Evolutionary conservation across 176 grass and related monocot genomes (phyloP).

Genomic region (Juncus effusus): DNA sequence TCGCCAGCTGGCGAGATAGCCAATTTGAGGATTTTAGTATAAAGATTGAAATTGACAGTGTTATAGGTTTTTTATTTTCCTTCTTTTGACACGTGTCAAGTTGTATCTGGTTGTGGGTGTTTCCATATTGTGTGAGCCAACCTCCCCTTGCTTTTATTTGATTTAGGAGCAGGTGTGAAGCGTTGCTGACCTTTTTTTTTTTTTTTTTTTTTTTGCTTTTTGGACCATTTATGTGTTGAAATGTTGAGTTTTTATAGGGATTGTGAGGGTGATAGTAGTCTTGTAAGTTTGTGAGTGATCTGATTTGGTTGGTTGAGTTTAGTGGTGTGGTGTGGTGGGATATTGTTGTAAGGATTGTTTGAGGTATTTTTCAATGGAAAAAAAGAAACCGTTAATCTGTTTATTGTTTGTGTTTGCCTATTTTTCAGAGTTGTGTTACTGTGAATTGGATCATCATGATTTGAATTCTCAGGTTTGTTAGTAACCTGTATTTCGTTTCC

Average conservation of each 20-base stretch:
- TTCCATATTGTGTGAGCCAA: constrained; percentile 51
- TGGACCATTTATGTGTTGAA: constrained; percentile 21
- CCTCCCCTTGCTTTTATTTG: constrained; percentile 62
- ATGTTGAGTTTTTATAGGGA: constrained; percentile 9
- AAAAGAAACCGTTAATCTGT: neutral
- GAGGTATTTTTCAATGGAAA: constrained; percentile 15
- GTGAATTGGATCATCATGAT: too few relatives aligned
- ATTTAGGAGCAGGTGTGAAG: constrained; percentile 79
- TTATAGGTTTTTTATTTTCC: constrained; percentile 44
- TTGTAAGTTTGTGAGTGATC: constrained; percentile 14
- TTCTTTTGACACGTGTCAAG: constrained; percentile 4
- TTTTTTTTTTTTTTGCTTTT: constrained; percentile 18
- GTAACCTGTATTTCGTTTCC: too few relatives aligned
- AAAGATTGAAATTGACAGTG: constrained; percentile 38
- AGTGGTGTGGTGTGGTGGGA: constrained; percentile 12
- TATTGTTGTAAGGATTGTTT: constrained; percentile 25
- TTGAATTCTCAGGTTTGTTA: too few relatives aligned
- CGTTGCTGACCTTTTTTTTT: constrained; percentile 65
- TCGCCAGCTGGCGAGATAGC: neutral
- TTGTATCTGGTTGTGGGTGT: constrained; percentile 34
- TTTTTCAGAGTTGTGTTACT: too few relatives aligned
- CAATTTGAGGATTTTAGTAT: constrained; percentile 47
- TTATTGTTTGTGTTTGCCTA: too few relatives aligned
- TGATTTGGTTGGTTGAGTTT: constrained; percentile 14
- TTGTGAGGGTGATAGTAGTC: constrained; percentile 5